phyloP scores from a whole-genome alignment of 2,329 filamentous ascomycete species.

The Verticillium tricorpus region DNA sequence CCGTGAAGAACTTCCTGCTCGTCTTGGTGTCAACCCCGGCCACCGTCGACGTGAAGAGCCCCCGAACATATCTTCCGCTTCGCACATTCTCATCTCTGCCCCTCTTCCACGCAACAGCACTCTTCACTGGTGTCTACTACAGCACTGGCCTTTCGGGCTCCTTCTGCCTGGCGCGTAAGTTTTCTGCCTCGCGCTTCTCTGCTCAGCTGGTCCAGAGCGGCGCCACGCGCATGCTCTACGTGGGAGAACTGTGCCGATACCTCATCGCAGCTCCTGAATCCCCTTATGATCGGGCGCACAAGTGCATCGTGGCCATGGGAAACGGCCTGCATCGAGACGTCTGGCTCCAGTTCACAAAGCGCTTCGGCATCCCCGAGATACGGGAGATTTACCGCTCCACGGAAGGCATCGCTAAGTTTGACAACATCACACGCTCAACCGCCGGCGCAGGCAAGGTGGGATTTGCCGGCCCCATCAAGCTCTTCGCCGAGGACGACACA shows the following conservation, averaged over 20 bases:
- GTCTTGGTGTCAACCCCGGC: constrained; percentile 17
- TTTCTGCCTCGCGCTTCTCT: constrained; percentile 69
- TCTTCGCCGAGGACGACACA: constrained; percentile 29
- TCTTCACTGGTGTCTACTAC: constrained; percentile 51
- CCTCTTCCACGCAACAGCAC: constrained; percentile 70
- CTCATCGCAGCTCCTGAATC: constrained; percentile 62
- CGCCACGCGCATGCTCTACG: constrained; percentile 70
- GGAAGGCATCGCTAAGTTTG: constrained; percentile 62
- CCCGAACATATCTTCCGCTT: not conserved
- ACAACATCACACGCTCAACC: constrained; percentile 57
- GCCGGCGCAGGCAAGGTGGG: constrained; percentile 49
- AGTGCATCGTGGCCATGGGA: constrained; percentile 56
- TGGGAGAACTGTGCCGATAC: constrained; percentile 73
- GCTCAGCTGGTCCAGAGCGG: constrained; percentile 60
- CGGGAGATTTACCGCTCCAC: constrained; percentile 75
- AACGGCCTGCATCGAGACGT: constrained; percentile 66
- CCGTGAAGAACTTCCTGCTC: constrained; percentile 33
- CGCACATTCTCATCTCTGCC: constrained; percentile 1
- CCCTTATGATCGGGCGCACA: constrained; percentile 53
- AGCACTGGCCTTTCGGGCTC: constrained; percentile 38
- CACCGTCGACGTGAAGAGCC: not conserved
- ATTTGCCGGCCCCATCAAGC: constrained; percentile 21
- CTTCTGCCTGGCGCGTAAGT: constrained; percentile 59
- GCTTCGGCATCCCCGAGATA: constrained; percentile 49
- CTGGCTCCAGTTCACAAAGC: constrained; percentile 53